phyloP scores from a whole-genome alignment of 345 rosid species.

The Excoecaria cochinchinensis region DNA sequence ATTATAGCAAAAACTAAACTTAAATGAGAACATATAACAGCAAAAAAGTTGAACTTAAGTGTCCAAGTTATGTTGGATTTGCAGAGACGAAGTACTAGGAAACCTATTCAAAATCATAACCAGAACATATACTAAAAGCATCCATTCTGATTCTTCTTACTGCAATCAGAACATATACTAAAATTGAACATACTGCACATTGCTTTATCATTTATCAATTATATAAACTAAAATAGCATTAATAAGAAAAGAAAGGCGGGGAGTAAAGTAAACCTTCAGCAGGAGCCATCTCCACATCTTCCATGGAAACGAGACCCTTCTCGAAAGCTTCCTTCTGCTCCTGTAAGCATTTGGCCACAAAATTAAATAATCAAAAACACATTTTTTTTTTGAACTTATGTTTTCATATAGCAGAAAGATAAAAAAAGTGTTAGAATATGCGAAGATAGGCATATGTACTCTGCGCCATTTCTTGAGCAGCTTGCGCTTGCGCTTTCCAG shows the following conservation, averaged over 20 bases:
- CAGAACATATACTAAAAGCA: background rate
- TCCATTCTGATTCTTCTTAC: background rate
- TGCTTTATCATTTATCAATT: too few relatives aligned
- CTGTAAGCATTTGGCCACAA: constrained; percentile 30
- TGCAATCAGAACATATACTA: too few relatives aligned
- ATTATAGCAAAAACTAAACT: background rate
- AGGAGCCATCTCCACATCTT: constrained; percentile 73
- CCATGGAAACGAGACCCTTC: constrained; percentile 69
- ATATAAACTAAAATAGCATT: background rate
- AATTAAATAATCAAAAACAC: background rate
- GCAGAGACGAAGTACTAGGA: background rate
- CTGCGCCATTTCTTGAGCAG: constrained; percentile 75
- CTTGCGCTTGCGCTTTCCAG: constrained; percentile 82
- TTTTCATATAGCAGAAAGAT: background rate
- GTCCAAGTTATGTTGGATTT: background rate
- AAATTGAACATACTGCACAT: too few relatives aligned
- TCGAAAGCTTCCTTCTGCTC: constrained; percentile 71
- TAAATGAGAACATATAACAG: background rate
- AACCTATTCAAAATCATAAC: background rate
- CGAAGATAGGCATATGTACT: constrained; percentile 30
- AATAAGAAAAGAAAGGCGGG: background rate
- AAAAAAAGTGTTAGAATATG: background rate
- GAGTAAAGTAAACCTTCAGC: constrained; percentile 37
- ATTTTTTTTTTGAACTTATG: background rate
- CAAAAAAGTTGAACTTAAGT: too few relatives aligned